Conservation (phyloP, 192 early-diverging fungal species). For the Linnemannia elongata region DNA sequence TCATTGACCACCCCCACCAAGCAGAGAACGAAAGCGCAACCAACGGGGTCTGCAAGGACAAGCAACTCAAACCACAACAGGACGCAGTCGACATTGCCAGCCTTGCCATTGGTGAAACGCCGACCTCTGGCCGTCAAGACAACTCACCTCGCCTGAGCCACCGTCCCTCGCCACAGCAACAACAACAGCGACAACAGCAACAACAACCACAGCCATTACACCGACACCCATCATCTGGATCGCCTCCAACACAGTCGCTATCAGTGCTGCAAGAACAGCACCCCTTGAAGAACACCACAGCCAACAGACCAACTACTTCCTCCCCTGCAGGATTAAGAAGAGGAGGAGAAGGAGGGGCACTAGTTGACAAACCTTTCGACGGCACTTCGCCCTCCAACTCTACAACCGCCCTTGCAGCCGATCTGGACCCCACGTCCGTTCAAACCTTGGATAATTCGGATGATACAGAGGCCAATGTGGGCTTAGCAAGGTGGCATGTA, state of each 20-base stretch:
- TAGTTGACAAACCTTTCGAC: neutral
- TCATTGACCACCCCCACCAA: neutral
- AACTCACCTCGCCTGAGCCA: neutral
- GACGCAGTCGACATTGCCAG: neutral
- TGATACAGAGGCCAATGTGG: neutral
- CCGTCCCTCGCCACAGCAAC: neutral
- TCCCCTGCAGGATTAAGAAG: neutral
- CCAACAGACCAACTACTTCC: neutral
- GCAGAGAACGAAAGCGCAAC: neutral
- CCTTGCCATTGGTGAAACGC: neutral
- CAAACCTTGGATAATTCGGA: neutral
- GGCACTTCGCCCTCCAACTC: neutral
- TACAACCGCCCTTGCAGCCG: neutral
- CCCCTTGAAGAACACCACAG: neutral
- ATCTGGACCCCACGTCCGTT: neutral
- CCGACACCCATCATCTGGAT: neutral
- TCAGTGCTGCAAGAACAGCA: neutral
- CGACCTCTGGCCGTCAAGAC: neutral
- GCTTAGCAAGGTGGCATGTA: constrained; percentile 32
- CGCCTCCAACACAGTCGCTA: neutral
- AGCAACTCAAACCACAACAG: neutral
- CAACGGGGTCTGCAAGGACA: neutral
- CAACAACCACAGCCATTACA: neutral
- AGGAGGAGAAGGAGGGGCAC: too few relatives aligned
- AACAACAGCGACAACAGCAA: neutral